Evolutionary conservation across 1,284 basidiomycete species (phyloP).

Genomic region (Pisolithus thermaeus): DNA sequence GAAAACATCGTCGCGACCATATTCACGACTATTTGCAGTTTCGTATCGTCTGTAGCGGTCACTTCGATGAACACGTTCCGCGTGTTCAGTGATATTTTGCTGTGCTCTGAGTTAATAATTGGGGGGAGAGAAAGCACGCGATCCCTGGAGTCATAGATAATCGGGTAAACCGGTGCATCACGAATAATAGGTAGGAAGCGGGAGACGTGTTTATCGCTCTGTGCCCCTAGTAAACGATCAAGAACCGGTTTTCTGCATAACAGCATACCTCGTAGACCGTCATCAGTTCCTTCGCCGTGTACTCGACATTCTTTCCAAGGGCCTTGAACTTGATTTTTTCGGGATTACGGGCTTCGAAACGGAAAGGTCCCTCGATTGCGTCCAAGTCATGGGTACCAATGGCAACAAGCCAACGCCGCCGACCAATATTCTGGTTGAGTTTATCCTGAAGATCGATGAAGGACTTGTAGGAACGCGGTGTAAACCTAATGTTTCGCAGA

Average conservation of each 20-base stretch:
- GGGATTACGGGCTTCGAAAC: constrained; percentile 88
- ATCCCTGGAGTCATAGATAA: constrained; percentile 90
- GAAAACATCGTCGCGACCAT: constrained; percentile 97
- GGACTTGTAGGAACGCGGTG: constrained; percentile 84
- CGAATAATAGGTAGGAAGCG: constrained; percentile 91
- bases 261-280: constrained; percentile 75
- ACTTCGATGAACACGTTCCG: constrained; percentile 95
- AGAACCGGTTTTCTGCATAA: background rate
- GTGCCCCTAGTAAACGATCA: constrained; percentile 5
- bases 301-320: constrained; percentile 57
- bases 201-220: constrained; percentile 90
- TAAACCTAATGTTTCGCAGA: constrained; percentile 87
- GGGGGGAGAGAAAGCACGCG: constrained; percentile 95
- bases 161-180: constrained; percentile 94
- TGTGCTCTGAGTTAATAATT: constrained; percentile 96
- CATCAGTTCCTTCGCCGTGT: constrained; percentile 76
- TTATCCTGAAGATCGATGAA: constrained; percentile 99
- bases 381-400: constrained; percentile 98
- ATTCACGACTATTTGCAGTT: constrained; percentile 92
- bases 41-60: constrained; percentile 97
- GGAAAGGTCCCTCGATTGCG: constrained; percentile 82
- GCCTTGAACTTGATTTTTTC: constrained; percentile 82
- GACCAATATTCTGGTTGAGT: constrained; percentile 93
- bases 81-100: constrained; percentile 95
- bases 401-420: constrained; percentile 86